Conservation (phyloP, 1,139 yeast species). For the Suhomyces bribrorum region DNA sequence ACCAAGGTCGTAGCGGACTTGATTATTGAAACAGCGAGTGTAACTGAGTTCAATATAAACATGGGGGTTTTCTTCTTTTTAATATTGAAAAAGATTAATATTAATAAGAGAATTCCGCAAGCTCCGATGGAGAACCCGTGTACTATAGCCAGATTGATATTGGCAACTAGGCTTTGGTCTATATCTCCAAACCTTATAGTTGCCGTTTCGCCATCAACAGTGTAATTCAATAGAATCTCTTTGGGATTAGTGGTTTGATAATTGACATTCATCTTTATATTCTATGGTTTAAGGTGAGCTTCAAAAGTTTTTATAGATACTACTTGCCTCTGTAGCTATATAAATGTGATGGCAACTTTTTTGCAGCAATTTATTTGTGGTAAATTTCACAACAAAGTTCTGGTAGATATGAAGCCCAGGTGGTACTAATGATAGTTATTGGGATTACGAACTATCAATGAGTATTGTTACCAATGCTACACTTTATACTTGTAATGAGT, state of each 20-base stretch:
- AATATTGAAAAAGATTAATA: slow-evolving; percentile 37
- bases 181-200: slow-evolving; percentile 14
- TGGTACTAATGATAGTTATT: too few species aligned
- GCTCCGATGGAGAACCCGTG: slow-evolving; percentile 34
- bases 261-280: slow-evolving; percentile 1
- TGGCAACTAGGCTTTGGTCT: slow-evolving; percentile 12
- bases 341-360: too few species aligned
- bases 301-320: too few species aligned
- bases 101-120: slow-evolving; percentile 25
- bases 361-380: too few species aligned
- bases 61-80: slow-evolving; percentile 61
- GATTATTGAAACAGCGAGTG: slow-evolving; percentile 54
- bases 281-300: neutral
- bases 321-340: too few species aligned
- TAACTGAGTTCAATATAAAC: slow-evolving; percentile 64
- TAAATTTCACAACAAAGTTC: too few species aligned
- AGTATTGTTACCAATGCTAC: too few species aligned
- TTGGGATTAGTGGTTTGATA: slow-evolving; percentile 8
- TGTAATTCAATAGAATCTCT: slow-evolving; percentile 16
- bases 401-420: too few species aligned
- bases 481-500: too few species aligned
- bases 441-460: too few species aligned
- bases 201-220: slow-evolving; percentile 13
- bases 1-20: slow-evolving; percentile 61
- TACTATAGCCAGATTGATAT: slow-evolving; percentile 18